A percentile compares a stretch with the other conserved stretches of the same genome.
phyloP scores from a whole-genome alignment of 352 stramenopile species.

The Pythium sp. region DNA sequence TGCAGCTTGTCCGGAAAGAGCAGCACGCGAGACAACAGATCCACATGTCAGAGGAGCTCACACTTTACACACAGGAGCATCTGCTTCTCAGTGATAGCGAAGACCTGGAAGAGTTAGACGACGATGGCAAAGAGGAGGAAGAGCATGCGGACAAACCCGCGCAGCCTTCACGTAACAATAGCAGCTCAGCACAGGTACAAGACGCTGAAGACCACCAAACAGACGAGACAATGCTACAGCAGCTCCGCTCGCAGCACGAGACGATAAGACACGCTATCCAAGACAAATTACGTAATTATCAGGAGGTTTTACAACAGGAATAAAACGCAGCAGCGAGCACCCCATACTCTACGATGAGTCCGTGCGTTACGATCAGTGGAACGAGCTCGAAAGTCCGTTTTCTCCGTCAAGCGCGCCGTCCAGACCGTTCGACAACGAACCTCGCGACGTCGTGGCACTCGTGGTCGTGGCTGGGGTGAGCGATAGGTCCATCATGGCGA shows the following conservation, averaged over 20 bases:
- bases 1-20: constrained; percentile 53
- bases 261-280: constrained; percentile 32
- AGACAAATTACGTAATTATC: constrained; percentile 39
- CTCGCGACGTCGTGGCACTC: constrained; percentile 24
- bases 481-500: constrained; percentile 62
- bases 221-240: constrained; percentile 6
- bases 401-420: constrained; percentile 20
- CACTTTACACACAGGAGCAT: neutral
- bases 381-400: constrained; percentile 15
- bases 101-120: neutral
- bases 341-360: neutral
- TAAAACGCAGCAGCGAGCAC: constrained; percentile 6
- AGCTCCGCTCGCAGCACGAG: constrained; percentile 33
- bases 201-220: constrained; percentile 7
- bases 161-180: neutral
- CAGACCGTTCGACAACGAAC: constrained; percentile 35
- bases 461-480: constrained; percentile 14
- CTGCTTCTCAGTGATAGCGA: neutral
- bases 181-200: neutral
- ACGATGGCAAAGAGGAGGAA: neutral
- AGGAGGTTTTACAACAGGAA: constrained; percentile 21
- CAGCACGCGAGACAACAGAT: constrained; percentile 23
- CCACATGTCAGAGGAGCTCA: constrained; percentile 13
- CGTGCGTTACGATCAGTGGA: constrained; percentile 10
- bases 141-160: neutral